A percentile compares a stretch with the other conserved stretches of the same genome.
phyloP scores from a whole-genome alignment of 2,329 filamentous ascomycete species.

The Raffaelea ambrosiae region DNA sequence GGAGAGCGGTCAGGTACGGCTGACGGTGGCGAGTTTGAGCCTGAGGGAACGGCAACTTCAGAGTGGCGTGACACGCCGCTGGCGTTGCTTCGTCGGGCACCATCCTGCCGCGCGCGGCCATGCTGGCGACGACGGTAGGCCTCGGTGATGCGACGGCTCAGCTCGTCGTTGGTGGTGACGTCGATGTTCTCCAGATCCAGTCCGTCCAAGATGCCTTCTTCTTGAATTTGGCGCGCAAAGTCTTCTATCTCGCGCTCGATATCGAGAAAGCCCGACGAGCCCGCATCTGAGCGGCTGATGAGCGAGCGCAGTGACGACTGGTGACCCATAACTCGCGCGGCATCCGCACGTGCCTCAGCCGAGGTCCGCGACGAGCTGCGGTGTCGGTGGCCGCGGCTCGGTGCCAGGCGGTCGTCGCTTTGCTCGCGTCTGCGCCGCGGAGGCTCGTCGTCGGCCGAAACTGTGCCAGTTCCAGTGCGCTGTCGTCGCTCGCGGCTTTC shows the following conservation, averaged over 20 bases:
- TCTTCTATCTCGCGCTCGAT: conserved; percentile 86
- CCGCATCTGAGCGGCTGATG: conserved; percentile 64
- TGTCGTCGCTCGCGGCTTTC: not conserved
- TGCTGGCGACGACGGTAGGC: conserved; percentile 73
- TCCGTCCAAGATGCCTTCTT: conserved; percentile 66
- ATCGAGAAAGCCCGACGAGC: conserved; percentile 52
- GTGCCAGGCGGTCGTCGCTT: conserved; percentile 10
- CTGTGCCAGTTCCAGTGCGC: not conserved
- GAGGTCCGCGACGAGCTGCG: conserved; percentile 36
- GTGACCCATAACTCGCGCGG: conserved; percentile 63
- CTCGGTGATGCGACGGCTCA: conserved; percentile 84
- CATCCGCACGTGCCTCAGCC: conserved; percentile 19
- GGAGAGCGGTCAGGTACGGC: too few species aligned
- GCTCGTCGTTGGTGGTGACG: conserved; percentile 74
- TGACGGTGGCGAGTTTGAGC: too few species aligned
- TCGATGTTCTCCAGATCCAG: conserved; percentile 85
- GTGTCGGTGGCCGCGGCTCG: conserved; percentile 23
- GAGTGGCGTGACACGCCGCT: conserved; percentile 29
- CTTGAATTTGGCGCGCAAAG: conserved; percentile 67
- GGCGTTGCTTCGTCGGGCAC: conserved; percentile 33
- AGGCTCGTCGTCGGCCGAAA: not conserved
- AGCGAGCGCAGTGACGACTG: conserved; percentile 82
- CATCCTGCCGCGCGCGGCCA: conserved; percentile 44
- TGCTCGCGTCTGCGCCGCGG: too few species aligned
- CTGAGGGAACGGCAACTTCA: conserved; percentile 10